Evolutionary conservation across 2,329 filamentous ascomycete species (phyloP).

Genomic region (Penicillium corylophilum): DNA sequence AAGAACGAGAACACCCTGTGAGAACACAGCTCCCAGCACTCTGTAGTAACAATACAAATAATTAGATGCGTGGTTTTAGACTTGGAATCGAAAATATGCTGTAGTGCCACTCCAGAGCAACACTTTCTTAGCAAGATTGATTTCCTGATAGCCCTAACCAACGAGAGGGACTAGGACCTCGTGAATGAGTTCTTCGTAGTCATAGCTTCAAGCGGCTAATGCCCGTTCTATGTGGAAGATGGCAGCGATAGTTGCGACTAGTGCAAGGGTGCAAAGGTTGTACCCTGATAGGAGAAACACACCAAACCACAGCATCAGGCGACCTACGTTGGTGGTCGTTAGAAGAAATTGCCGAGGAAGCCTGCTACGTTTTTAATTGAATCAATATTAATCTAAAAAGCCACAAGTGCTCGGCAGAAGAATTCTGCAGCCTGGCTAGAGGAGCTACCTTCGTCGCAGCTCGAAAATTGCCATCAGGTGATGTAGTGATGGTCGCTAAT

Average conservation of each 20-base stretch:
- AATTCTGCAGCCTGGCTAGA: slow-evolving; percentile 1
- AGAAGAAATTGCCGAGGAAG: slow-evolving; percentile 11
- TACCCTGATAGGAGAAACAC: slow-evolving; percentile 12
- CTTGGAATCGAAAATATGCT: too few relatives aligned
- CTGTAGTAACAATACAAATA: too few relatives aligned
- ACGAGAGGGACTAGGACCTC: slow-evolving; percentile 5
- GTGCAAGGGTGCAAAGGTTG: slow-evolving; percentile 12
- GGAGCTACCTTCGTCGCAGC: slow-evolving; percentile 3
- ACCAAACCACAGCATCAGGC: slow-evolving; percentile 1
- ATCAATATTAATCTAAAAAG: slow-evolving; percentile 6
- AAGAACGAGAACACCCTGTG: too few relatives aligned
- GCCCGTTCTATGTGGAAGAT: slow-evolving; percentile 4
- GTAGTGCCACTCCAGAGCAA: too few relatives aligned
- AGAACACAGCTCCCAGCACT: too few relatives aligned
- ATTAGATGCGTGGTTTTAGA: too few relatives aligned
- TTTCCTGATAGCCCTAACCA: slow-evolving; percentile 12
- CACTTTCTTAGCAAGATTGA: slow-evolving; percentile 13
- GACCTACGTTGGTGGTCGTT: slow-evolving; percentile 6
- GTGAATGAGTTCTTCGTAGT: slow-evolving; percentile 11
- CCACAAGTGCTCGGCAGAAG: background rate
- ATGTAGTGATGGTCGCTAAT: slow-evolving; percentile 4
- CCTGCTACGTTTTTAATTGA: slow-evolving; percentile 7
- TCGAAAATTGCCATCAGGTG: slow-evolving; percentile 5
- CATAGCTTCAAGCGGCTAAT: slow-evolving; percentile 9
- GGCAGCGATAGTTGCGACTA: slow-evolving; percentile 10